Evolutionary conservation across 495 filamentous ascomycete species (phyloP), one percentile per base, ranked within the genome.

Genomic region (Hypoxylon lienhwacheense): DNA sequence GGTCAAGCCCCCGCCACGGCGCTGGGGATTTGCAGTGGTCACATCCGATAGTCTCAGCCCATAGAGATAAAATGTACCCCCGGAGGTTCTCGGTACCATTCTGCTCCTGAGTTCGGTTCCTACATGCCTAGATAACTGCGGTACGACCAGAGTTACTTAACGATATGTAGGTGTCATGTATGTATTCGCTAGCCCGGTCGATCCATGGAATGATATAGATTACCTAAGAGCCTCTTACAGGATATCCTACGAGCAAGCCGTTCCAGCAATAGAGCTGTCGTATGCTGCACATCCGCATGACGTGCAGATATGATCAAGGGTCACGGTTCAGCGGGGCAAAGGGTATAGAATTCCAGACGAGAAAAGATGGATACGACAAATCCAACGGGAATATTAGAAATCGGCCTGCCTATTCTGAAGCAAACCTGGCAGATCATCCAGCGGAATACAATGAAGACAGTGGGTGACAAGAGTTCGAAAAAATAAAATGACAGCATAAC

Each of bases 331-430:
- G 45, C 45, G 45, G 45, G 39, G 36, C 33, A 36, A 53, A 53
- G 57, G 57, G 22, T 26, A 25, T 36, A 17, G 24, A 43, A 43
- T 53, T 15, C 21, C 47, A 28, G 48, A 46, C 41, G 33, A 33
- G 24, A 37, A 44, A 40, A 49, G 37, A 37, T 33, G 24, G 25
- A 28, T 59, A 45, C 43, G 39, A 45, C 45, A 45, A 29, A 36
- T 42, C 37, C 47, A 24, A 34, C 41, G 28, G 47, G 24, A 33
- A 48, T 15, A 20, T 26, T 31, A 19, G 28, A 25, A 26, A 34
- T 43, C 46, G 46, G 55, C 58, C 58, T 61, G 51, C 58, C 58
- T 61, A 61, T 61, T 61, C 36, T 35, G 58, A 55, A 29, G 35
- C 21, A 17, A 29, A 5, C n/a, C 14, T 51, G 26, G 57, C 21